Base-by-base conservation (phyloP, 2,329 filamentous ascomycete genomes). In the Epichloe aotearoae region DNA sequence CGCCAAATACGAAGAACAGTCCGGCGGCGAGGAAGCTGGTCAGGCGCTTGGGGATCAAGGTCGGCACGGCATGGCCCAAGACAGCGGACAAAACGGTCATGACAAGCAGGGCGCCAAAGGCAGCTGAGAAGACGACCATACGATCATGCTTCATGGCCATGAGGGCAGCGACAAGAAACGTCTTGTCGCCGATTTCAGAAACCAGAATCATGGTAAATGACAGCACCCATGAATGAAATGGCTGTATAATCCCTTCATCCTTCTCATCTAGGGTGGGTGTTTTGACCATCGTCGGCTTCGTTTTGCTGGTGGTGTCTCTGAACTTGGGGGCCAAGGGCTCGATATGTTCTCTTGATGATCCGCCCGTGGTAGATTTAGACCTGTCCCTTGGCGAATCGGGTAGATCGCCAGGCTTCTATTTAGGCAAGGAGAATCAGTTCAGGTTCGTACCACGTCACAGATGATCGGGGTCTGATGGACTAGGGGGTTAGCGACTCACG, bases 91-190 rank as follows among this genome's bases (percentile, higher is more conserved):
- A 78, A 10, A 97, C 78, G 0, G 93, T 98, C 93, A 98, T 98
- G 64, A 86, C 79, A 53, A 95, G 80, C 44, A 98, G 75, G 10
- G 93, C 94, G 49, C 84, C 82, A 60, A 95, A 91, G n/a, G 93
- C 93, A 7, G 93, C 89, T 2, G 88, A 86, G 70, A 98, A 98
- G 54, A 98, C 93, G 12, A 97, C 78, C 56, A 95, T 73, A 49
- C 93, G 84, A 55, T 93, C 86, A 62, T 98, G 91, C 65, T 95
- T 93, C 93, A 98, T 98, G 12, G 93, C 93, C 93, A 98, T 98
- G 17, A 98, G 79, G 7, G 90, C 91, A 6, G 93, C 93, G 20
- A 98, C 88, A 42, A 98, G 77, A 73, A 98, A 98, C 0, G 93
- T 98, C 72, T 98, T 98, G 78, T 98, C 93, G 56, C 93, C 93